Evolutionary conservation across 345 rosid species (phyloP).

Genomic region (Syzygium aqueum): DNA sequence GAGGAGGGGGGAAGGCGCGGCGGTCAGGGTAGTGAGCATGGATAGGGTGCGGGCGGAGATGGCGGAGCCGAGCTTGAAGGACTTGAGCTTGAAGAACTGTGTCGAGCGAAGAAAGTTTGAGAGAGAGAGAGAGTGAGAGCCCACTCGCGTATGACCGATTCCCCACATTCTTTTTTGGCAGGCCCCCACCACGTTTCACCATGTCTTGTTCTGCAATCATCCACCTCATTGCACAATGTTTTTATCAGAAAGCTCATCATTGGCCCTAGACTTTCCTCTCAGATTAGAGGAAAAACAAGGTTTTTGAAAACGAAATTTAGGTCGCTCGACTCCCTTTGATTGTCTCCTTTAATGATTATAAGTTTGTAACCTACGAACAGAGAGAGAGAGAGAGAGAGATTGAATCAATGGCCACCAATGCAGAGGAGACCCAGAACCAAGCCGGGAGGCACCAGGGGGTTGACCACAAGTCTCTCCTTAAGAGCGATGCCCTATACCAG

Average conservation of each 20-base stretch:
- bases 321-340: background rate
- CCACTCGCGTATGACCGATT: background rate
- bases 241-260: background rate
- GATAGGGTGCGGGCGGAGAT: too few species aligned
- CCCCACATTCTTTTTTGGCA: background rate
- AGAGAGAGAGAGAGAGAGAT: background rate
- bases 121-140: too few species aligned
- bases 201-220: background rate
- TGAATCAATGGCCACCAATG: conserved; percentile 37
- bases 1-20: too few species aligned
- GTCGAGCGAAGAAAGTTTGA: too few species aligned
- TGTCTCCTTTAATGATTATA: background rate
- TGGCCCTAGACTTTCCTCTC: background rate
- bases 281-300: background rate
- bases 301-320: background rate
- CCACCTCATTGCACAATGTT: background rate
- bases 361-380: background rate
- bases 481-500: conserved; percentile 92
- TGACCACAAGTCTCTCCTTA: conserved; percentile 93
- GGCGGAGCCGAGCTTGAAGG: too few species aligned
- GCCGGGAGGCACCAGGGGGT: conserved; percentile 75
- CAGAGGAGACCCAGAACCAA: conserved; percentile 47
- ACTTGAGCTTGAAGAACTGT: too few species aligned
- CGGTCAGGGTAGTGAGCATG: too few species aligned
- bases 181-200: background rate